Evolutionary conservation across 371 early-diverging fungal genomes (phyloP), one percentile per base, ranked within the genome.

Genomic region (Synchytrium microbalum): DNA sequence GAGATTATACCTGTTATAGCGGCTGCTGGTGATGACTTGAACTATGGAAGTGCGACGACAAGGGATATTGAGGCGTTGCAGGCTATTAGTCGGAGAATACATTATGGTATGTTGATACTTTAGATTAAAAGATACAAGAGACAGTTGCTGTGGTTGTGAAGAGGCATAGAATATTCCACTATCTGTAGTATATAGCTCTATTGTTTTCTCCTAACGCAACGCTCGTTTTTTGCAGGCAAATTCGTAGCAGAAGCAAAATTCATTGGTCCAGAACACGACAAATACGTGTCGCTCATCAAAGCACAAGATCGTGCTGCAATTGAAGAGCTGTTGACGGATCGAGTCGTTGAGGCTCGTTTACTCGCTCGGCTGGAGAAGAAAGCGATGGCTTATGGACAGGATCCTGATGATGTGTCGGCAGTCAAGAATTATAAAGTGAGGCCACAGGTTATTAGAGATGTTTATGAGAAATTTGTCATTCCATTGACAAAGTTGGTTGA

Each of bases 211-310:
- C 46, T 38, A 5, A 38, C 58, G 28, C 67, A 53, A 10, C 13
- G 30, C 25, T 38, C 19, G 46, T 19, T 19, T 38, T 19, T 5
- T 19, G 46, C 46, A 89, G 90, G 93, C 61, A 96, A 95, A 77
- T 96, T 92, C 66, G 90, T 95, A 54, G 96, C 96, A 27, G 98
- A 97, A 71, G 88, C 93, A 29, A 96, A 96, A 75, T 97, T 93
- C 75, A 84, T 81, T 68, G 89, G 90, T 70, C 90, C 91, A 3
- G 58, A 77, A 24, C 89, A 86, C 62, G 81, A 84, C 32, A 79
- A 82, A 64, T 96, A 95, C 69, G 87, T 89, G n/a, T 72, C 75
- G n/a, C 73, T 91, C n/a, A 94, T 95, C 60, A 69, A 83, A 58
- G 76, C 75, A 33, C 73, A 83, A 58, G 92, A 97, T 62, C 73